Evolutionary conservation across 2,329 filamentous ascomycete species (phyloP).

Genomic region (Phyllosticta paracitricarpa): DNA sequence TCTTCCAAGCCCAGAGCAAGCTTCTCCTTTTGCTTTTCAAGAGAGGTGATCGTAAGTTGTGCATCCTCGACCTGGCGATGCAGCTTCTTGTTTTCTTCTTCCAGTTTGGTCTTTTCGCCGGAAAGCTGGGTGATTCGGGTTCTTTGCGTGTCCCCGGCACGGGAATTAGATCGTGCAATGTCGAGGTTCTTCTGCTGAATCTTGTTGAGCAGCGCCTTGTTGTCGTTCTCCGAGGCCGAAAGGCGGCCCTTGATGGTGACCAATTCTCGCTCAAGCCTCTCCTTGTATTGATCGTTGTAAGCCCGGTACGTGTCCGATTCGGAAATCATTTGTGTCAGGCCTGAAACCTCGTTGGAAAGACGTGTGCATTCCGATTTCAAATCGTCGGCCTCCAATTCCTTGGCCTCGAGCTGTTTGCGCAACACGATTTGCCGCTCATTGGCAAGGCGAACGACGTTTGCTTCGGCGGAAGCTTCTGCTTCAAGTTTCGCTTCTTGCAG

Average conservation of each 20-base stretch:
- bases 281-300: conserved; percentile 88
- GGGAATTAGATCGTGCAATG: conserved; percentile 81
- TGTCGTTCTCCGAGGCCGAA: conserved; percentile 90
- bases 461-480: conserved; percentile 71
- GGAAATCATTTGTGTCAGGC: conserved; percentile 75
- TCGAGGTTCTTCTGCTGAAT: conserved; percentile 95
- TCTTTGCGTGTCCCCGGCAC: conserved; percentile 73
- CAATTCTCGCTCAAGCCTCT: conserved; percentile 82
- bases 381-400: conserved; percentile 64
- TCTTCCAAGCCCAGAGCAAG: conserved; percentile 81
- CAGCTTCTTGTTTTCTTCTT: conserved; percentile 73
- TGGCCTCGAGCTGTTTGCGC: conserved; percentile 69
- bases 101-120: conserved; percentile 69
- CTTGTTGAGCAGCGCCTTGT: conserved; percentile 89
- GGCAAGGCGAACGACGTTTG: conserved; percentile 65
- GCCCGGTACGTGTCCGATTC: conserved; percentile 83
- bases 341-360: conserved; percentile 70
- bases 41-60: conserved; percentile 68
- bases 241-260: conserved; percentile 84
- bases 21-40: conserved; percentile 94
- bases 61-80: conserved; percentile 77
- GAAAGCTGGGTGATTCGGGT: conserved; percentile 64
- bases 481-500: conserved; percentile 78
- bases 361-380: conserved; percentile 70
- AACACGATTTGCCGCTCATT: conserved; percentile 71